Evolutionary conservation across 345 rosid species (phyloP), one percentile per base, ranked within the genome.

Genomic region (Salix udensis): DNA sequence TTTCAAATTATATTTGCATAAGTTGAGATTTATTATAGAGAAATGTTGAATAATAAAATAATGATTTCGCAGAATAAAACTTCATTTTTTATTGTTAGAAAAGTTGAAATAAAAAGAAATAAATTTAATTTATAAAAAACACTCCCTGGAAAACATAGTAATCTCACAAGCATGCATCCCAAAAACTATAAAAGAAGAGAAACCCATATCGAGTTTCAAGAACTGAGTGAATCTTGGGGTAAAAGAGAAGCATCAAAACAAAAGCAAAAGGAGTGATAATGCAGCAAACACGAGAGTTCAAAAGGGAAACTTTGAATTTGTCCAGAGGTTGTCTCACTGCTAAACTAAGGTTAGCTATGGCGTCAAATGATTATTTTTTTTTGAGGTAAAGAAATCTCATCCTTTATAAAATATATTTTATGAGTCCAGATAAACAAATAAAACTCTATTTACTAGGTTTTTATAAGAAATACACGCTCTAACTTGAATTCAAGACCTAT

Each of bases 121-220:
- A 30, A 30, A 30, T 30, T 30, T 30, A 30, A 30, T 30, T 30
- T 30, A 30, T 30, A 3, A 34, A 34, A 34, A 34, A 34, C 36
- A 34, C 36, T 34, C 36, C 36, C 36, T 81, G 34, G 91, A 34
- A 26, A 91, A 80, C 73, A 90, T 79, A 12, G 90, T 79, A 73
- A 91, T 81, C 78, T 93, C 94, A 77, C 97, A 28, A 97, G n/a
- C 98, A 90, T 50, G 77, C 91, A 91, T 4, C 82, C 94, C 83
- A 95, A 80, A 40, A n/a, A n/a, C n/a, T n/a, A 93, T 68, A 77
- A 95, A 95, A 42, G 97, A 89, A 39, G 97, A 93, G 85, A 95
- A 93, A 65, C 88, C 97, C 96, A 91, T 89, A 87, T 93, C 88
- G 72, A 30, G n/a, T n/a, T n/a, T n/a, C n/a, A n/a, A n/a, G n/a